Conservation (phyloP, 805 yeast genomes). For the Sugiyamaella marilandica region DNA sequence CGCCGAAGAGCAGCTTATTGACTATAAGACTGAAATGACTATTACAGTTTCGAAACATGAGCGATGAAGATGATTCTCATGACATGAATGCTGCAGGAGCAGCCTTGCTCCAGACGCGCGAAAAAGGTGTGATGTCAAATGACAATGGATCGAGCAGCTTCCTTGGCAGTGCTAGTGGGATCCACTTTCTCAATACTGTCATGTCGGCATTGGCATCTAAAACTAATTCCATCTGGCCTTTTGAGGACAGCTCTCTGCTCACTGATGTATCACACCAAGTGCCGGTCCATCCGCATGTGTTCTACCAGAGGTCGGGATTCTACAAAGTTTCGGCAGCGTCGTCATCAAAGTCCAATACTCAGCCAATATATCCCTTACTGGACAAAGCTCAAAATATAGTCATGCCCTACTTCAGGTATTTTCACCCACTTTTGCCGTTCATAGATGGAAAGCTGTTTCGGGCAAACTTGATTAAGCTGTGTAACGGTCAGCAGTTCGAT, state of each 20-base stretch:
- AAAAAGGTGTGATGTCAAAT: constrained; percentile 4
- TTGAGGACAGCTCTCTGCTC: not conserved
- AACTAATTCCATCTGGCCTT: not conserved
- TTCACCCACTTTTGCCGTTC: constrained; percentile 6
- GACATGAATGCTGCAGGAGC: not conserved
- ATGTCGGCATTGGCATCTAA: constrained; percentile 2
- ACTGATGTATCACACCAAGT: not conserved
- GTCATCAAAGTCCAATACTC: not conserved
- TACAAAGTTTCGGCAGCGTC: no score
- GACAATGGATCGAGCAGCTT: constrained; percentile 66
- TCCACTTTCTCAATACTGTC: constrained; percentile 3
- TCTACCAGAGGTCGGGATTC: not conserved
- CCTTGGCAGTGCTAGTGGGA: constrained; percentile 47
- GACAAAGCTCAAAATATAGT: not conserved
- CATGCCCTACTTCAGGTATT: constrained; percentile 9
- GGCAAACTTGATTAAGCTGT: not conserved
- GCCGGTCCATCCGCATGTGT: not conserved
- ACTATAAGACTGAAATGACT: no score
- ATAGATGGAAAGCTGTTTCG: constrained; percentile 1
- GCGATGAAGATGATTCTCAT: not conserved
- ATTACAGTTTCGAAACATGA: no score
- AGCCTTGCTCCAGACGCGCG: constrained; percentile 2
- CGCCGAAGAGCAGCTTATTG: no score
- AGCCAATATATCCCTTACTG: not conserved
- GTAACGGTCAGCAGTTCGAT: not conserved